A percentile compares a stretch with the other conserved stretches of the same genome.
These are phyloP conservation scores for Fusarium armeniacum DNA, from an alignment of 2,329 filamentous ascomycete species.

Conservation along the genomic window DNA sequence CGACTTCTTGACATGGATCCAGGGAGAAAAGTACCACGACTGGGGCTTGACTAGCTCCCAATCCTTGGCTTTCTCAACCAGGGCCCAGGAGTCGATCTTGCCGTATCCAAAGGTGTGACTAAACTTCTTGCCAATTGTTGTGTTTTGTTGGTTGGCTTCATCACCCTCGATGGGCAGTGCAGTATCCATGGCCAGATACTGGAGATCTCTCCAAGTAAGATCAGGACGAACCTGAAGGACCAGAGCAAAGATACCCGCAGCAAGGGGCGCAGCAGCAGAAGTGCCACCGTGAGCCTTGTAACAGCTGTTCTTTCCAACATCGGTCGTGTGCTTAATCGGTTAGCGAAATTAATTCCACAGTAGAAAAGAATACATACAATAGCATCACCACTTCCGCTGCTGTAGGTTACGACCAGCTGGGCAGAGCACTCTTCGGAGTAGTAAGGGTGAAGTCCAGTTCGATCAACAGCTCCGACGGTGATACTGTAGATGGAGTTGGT, in stretches of 20 bases:
- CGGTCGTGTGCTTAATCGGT: constrained; percentile 81
- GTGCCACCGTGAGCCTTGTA: constrained; percentile 90
- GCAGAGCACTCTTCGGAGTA: constrained; percentile 98
- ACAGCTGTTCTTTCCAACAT: constrained; percentile 87
- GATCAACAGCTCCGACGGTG: constrained; percentile 92
- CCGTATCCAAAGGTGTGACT: constrained; percentile 97
- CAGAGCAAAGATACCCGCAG: constrained; percentile 91
- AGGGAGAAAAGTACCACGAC: constrained; percentile 93
- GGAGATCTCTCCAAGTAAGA: constrained; percentile 92
- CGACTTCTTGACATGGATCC: constrained; percentile 87
- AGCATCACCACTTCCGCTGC: constrained; percentile 86
- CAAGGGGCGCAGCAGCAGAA: constrained; percentile 93
- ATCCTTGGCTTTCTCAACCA: constrained; percentile 87
- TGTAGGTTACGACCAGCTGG: constrained; percentile 95
- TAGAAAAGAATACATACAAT: constrained; percentile 69
- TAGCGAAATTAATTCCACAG: constrained; percentile 8
- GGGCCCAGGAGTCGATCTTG: constrained; percentile 88
- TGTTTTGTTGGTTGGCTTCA: constrained; percentile 82
- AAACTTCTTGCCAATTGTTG: constrained; percentile 84
- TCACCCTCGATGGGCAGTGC: constrained; percentile 83
- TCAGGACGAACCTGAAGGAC: constrained; percentile 88
- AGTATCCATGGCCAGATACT: constrained; percentile 89
- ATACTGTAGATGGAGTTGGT: constrained; percentile 99
- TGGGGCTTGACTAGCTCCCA: constrained; percentile 95
- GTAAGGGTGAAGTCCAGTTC: constrained; percentile 88